phyloP scores from a whole-genome alignment of 345 rosid species.

The Acer yangbiense region DNA sequence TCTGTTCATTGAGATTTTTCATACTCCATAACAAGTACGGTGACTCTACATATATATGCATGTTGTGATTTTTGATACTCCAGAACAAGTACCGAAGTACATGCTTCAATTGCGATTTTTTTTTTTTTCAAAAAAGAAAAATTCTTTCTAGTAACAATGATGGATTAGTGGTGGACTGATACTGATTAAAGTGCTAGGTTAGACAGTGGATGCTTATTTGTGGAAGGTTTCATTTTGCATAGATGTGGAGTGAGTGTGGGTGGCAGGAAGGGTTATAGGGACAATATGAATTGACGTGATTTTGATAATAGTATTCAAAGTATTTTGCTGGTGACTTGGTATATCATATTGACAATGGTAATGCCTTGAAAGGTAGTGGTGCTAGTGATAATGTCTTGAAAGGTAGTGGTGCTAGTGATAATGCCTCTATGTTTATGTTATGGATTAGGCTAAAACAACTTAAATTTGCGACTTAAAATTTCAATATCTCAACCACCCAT shows the following conservation, averaged over 20 bases:
- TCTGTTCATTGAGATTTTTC: slow-evolving; percentile 90
- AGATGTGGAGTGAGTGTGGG: background rate
- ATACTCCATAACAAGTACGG: slow-evolving; percentile 79
- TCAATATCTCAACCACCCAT: too few relatives aligned
- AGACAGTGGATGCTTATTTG: background rate
- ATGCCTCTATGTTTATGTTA: background rate
- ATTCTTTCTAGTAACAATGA: background rate
- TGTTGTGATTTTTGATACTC: background rate
- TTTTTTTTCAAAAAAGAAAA: too few relatives aligned
- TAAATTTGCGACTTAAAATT: too few relatives aligned
- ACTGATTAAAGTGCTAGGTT: background rate
- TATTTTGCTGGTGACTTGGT: background rate
- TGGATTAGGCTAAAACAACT: too few relatives aligned
- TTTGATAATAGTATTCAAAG: background rate
- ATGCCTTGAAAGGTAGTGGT: background rate
- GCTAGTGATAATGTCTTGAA: background rate
- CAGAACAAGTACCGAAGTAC: too few relatives aligned
- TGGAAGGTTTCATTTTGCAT: background rate
- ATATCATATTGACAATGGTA: background rate
- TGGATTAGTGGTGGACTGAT: background rate
- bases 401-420: background rate
- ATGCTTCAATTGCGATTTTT: too few relatives aligned
- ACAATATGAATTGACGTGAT: background rate
- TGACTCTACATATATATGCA: background rate
- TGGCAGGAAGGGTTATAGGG: background rate